Base-by-base conservation (phyloP, 139 green algal species). In the Chlorella ohadii region DNA sequence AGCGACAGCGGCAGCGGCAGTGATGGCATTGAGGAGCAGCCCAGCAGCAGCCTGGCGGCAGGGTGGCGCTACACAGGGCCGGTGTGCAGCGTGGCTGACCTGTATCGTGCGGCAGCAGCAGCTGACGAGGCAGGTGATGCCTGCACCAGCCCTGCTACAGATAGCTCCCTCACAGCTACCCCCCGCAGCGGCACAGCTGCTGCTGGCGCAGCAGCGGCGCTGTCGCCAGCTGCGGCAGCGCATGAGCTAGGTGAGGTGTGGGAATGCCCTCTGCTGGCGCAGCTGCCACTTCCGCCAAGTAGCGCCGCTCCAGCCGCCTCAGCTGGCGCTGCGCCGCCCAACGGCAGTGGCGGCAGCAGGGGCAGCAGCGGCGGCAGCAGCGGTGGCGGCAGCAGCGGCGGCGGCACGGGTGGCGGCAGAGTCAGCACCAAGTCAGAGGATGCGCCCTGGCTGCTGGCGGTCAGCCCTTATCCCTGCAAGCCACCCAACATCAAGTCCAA, bases 401-500 rank as follows among this genome's bases (percentile, higher is more conserved):
- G 17, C 33, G 41, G 64, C n/a, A n/a, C n/a, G n/a, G n/a, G n/a
- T 31, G 31, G 64, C 33, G 39, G 31, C 33, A 27, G 31, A 5
- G 23, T 0, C 65, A 72, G 65, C 31, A 51, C 20, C 31, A 13
- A 31, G 22, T 28, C 63, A 16, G 12, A 22, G 51, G 28, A 31
- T 13, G 68, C 38, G 74, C 76, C 2, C 36, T 82, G 76, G 76
- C 76, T 82, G 76, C 38, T 82, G 59, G 79, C 79, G 22, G 79
- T 84, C 51, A 71, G 67, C 7, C 79, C 79, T 0, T 84, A 78
- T 67, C 79, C 79, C 19, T 56, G 33, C 22, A 82, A 93, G 33
- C 88, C 86, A 7, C 87, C 92, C 23, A 81, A 94, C 84, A 78
- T 88, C 15, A 88, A 92, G 63, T 86, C 83, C 71, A 92, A 96